These are phyloP conservation scores for Monilinia fructicola DNA, from an alignment of 2,329 filamentous ascomycete genomes.

Conservation along the genomic window DNA sequence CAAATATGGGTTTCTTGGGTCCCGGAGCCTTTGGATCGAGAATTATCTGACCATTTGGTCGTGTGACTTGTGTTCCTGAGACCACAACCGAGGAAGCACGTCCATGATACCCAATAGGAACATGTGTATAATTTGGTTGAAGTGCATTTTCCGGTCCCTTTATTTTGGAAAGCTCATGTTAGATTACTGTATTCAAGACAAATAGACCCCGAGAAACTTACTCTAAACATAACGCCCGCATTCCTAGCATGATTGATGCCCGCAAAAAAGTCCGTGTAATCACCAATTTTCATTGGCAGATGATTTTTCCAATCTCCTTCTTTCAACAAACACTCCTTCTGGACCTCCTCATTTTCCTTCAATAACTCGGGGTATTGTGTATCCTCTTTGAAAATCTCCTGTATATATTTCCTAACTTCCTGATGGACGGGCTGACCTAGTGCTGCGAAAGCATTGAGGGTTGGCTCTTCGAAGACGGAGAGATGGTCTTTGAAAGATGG, in stretches of 20 bases:
- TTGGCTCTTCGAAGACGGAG: conserved; percentile 62
- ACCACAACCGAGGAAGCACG: conserved; percentile 73
- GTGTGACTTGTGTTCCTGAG: conserved; percentile 69
- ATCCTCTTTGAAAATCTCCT: conserved; percentile 61
- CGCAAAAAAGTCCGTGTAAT: conserved; percentile 86
- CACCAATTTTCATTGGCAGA: conserved; percentile 74
- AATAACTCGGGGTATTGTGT: conserved; percentile 62
- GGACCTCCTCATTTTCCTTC: conserved; percentile 59
- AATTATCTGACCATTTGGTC: conserved; percentile 74
- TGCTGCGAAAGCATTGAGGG: conserved; percentile 71
- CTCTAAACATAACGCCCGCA: conserved; percentile 31
- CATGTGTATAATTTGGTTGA: conserved; percentile 77
- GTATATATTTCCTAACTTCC: conserved; percentile 67
- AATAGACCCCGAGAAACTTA: neutral
- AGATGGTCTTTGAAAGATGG: conserved; percentile 53
- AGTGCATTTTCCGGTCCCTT: conserved; percentile 70
- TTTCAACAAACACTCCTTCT: conserved; percentile 58
- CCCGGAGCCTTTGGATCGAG: conserved; percentile 60
- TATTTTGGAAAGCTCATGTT: conserved; percentile 50
- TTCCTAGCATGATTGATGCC: conserved; percentile 77
- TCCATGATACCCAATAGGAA: conserved; percentile 81
- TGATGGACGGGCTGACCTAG: conserved; percentile 67
- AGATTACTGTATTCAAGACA: neutral
- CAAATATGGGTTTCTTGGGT: conserved; percentile 62
- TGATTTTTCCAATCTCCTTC: conserved; percentile 62